Percentiles rank a stretch among this genome's conserved stretches.
Conservation (phyloP, 768 basidiomycete genomes). For the Pleurotus platypus region DNA sequence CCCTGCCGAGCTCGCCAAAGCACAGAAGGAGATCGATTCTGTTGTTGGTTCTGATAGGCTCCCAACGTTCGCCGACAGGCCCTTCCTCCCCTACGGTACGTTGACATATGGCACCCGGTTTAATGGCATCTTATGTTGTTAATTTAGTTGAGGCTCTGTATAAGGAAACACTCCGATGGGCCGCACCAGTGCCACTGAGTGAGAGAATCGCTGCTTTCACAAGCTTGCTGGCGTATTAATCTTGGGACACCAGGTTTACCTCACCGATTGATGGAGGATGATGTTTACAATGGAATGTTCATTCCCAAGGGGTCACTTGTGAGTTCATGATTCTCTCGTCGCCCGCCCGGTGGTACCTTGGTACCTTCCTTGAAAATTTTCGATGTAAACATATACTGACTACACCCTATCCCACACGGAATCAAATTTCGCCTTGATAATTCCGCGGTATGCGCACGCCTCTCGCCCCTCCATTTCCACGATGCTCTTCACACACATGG, state of each 20-base stretch:
- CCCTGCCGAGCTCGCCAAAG: slow-evolving; percentile 53
- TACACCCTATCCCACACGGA: background rate
- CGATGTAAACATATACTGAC: background rate
- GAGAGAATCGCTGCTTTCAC: background rate
- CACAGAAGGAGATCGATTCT: slow-evolving; percentile 62
- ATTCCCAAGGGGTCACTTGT: slow-evolving; percentile 56
- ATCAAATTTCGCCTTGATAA: background rate
- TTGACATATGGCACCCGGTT: background rate
- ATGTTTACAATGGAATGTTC: slow-evolving; percentile 52
- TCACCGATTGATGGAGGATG: slow-evolving; percentile 62
- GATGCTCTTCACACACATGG: background rate
- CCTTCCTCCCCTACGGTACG: slow-evolving; percentile 51
- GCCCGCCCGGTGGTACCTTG: background rate
- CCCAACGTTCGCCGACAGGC: slow-evolving; percentile 56
- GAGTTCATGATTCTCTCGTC: background rate
- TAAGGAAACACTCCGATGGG: slow-evolving; percentile 22
- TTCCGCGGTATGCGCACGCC: background rate
- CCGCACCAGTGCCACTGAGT: slow-evolving; percentile 14
- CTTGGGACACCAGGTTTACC: slow-evolving; percentile 44
- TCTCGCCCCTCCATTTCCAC: background rate
- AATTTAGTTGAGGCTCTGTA: slow-evolving; percentile 46
- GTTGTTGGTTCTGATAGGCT: slow-evolving; percentile 55
- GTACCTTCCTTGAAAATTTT: background rate
- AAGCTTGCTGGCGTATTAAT: background rate
- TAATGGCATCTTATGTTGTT: background rate